A percentile compares a stretch with the other conserved stretches of the same genome.
Evolutionary conservation across 345 rosid genomes (phyloP).

Genomic region (Camelina hispida): DNA sequence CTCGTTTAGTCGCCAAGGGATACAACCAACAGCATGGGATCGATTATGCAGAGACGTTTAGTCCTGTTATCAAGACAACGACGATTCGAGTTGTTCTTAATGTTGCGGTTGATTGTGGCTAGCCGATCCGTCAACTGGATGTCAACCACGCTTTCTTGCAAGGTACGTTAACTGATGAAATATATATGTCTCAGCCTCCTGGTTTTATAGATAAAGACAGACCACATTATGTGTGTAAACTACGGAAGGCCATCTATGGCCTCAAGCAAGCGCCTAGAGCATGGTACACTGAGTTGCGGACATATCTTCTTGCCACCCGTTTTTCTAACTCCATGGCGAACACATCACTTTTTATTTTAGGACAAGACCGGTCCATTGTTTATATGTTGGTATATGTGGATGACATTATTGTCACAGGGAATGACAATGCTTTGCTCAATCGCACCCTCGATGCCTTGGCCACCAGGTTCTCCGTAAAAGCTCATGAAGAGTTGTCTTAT

Average conservation of each 20-base stretch:
- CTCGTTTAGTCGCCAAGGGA: too few relatives aligned
- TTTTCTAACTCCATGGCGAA: not conserved
- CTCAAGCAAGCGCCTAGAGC: not conserved
- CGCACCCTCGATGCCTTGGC: not conserved
- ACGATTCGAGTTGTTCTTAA: too few relatives aligned
- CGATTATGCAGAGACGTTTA: too few relatives aligned
- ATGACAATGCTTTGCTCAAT: rapidly evolving
- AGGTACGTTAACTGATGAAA: not conserved
- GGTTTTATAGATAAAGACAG: not conserved
- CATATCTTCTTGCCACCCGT: not conserved
- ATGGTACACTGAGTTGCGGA: not conserved
- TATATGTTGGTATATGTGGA: not conserved
- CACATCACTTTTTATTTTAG: not conserved
- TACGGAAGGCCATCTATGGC: not conserved
- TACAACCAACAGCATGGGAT: too few relatives aligned
- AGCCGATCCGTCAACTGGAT: not conserved
- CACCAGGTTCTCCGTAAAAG: not conserved
- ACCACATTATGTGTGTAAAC: not conserved
- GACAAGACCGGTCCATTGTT: rapidly evolving
- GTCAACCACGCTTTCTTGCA: too few relatives aligned
- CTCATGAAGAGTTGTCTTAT: not conserved
- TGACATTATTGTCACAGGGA: not conserved
- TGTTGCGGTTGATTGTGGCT: too few relatives aligned
- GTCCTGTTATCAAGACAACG: too few relatives aligned
- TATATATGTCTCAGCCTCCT: not conserved